Evolutionary conservation across 2,329 filamentous ascomycete species (phyloP), one percentile per base, ranked within the genome.

Genomic region (Aureobasidium namibiae): DNA sequence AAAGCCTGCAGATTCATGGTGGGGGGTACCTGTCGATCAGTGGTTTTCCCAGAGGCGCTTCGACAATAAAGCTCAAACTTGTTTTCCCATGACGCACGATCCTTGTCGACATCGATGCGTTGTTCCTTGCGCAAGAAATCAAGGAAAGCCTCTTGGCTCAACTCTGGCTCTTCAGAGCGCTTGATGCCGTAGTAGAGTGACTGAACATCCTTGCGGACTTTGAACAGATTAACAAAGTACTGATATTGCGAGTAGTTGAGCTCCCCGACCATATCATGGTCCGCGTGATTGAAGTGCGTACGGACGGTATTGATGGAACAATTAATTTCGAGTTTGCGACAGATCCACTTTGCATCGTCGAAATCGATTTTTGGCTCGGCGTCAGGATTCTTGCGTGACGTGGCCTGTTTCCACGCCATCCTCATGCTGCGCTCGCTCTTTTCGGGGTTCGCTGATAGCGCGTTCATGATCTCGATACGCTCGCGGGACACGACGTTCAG

Each of bases 241-340:
- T 89, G 83, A 71, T 97, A 99, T 66, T 95, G 87, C 24, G 76
- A 70, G 67, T 90, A 95, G 69, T 88, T 86, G 56, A 99, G 78
- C 54, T 80, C 82, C 24, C 86, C 86, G 1, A 79, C 82, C 53
- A 77, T 75, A 24, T 81, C 79, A n/a, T 76, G 75, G 67, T 92
- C 89, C 6, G 88, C 89, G 61, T 83, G 80, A 60, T 82, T 78
- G 67, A 97, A 96, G 66, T 88, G 89, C 33, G 81, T 78, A 59
- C 83, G 84, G 4, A 97, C 78, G 46, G 88, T 86, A 58, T 83
- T 82, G 62, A 86, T 84, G 2, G 90, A 88, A 67, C 89, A 90
- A 72, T 96, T 92, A 67, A 99, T 96, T 71, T 97, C 92, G 48
- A 97, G 78, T 67, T 87, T 92, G 61, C 88, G 88, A 74, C 94